A percentile compares a stretch with the other conserved stretches of the same genome.
These are phyloP conservation scores for Spirogloea muscicola DNA, from an alignment of 139 green algal species.

Conservation along the genomic window DNA sequence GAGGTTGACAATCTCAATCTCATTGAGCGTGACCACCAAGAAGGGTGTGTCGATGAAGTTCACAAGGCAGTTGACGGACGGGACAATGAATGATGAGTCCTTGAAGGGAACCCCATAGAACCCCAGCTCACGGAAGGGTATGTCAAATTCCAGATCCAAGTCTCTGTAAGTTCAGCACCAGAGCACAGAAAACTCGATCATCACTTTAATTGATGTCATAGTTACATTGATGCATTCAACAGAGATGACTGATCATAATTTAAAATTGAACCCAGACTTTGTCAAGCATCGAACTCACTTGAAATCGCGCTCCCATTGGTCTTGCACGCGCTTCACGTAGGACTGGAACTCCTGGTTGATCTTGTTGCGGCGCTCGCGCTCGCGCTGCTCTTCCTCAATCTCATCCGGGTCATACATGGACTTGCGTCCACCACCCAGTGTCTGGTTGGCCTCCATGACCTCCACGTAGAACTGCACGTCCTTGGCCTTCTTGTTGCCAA, in stretches of 20 bases:
- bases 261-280: too few species aligned
- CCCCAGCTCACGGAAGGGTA: conserved; percentile 91
- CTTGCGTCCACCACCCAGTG: conserved; percentile 74
- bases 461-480: conserved; percentile 98
- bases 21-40: conserved; percentile 71
- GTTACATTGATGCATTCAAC: conserved; percentile 25
- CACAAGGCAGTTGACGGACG: conserved; percentile 94
- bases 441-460: conserved; percentile 92
- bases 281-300: too few species aligned
- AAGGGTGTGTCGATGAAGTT: conserved; percentile 95
- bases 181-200: conserved; percentile 50
- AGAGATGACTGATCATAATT: too few species aligned
- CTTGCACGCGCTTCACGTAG: conserved; percentile 67
- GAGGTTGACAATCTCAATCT: conserved; percentile 93
- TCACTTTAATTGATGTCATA: conserved; percentile 38
- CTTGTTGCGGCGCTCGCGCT: conserved; percentile 84
- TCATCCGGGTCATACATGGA: conserved; percentile 94
- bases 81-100: conserved; percentile 78
- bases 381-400: conserved; percentile 98
- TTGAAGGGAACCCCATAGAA: conserved; percentile 89
- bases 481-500: conserved; percentile 97
- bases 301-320: conserved; percentile 74
- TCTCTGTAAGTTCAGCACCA: too few species aligned
- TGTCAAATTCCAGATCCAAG: conserved; percentile 93
- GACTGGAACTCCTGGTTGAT: conserved; percentile 83